Conservation (phyloP, 176 grass and related monocot genomes). For the Aegilops longissima region DNA sequence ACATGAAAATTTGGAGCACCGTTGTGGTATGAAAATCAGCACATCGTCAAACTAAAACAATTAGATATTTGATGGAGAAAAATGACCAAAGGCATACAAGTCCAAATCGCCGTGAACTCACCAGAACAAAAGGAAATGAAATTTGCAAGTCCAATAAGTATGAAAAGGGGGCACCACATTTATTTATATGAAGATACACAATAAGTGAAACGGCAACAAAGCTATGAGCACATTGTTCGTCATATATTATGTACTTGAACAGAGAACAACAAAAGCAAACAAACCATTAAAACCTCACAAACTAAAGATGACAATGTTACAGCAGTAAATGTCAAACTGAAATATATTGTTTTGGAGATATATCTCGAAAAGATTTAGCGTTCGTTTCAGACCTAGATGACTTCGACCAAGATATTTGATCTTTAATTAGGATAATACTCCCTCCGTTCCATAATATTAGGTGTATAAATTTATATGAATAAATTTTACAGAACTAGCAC, state of each 20-base stretch:
- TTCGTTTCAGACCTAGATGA: neutral
- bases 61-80: neutral
- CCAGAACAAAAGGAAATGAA: neutral
- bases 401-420: neutral
- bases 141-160: neutral
- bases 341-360: neutral
- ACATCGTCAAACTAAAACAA: neutral
- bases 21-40: neutral
- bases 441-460: no score
- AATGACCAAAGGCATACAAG: neutral
- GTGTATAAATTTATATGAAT: neutral
- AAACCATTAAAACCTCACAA: conserved; percentile 8
- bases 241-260: neutral
- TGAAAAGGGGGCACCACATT: neutral
- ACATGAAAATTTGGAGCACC: neutral
- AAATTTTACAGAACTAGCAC: neutral
- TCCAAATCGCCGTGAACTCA: neutral
- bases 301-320: neutral
- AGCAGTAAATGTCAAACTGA: neutral
- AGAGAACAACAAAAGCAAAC: neutral
- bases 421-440: neutral
- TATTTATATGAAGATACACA: neutral
- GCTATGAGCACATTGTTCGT: neutral
- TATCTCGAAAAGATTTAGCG: neutral
- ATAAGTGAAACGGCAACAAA: neutral